Conservation (phyloP, 2,329 filamentous ascomycete species). For the Aureobasidium sp. region DNA sequence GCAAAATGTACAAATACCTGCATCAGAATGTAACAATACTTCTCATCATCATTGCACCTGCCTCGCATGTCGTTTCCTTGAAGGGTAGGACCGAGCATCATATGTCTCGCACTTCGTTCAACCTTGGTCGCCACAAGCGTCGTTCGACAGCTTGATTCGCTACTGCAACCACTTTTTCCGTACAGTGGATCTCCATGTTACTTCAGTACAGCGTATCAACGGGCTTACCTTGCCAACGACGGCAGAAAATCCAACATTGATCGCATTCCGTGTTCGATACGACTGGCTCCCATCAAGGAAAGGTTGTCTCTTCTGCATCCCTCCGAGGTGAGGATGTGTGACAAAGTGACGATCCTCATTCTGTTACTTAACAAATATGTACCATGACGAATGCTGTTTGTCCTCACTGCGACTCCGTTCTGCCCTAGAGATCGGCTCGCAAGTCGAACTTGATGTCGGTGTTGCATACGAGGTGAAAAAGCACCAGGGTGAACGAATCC, state of each 20-base stretch:
- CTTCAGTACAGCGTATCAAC: neutral
- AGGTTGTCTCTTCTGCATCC: neutral
- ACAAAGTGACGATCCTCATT: neutral
- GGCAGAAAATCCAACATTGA: neutral
- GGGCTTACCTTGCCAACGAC: neutral
- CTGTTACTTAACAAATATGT: constrained; percentile 10
- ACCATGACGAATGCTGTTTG: neutral
- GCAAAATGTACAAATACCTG: neutral
- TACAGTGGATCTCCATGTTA: no score
- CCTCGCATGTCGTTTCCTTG: neutral
- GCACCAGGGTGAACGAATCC: neutral
- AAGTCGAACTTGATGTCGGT: neutral
- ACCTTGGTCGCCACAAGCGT: neutral
- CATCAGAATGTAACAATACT: constrained; percentile 7
- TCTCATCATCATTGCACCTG: neutral
- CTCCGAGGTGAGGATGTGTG: neutral
- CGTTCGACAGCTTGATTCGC: neutral
- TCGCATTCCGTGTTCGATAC: neutral
- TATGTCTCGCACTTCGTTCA: neutral
- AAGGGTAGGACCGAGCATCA: neutral
- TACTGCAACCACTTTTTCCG: neutral
- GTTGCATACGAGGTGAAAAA: neutral
- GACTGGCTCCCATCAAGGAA: neutral
- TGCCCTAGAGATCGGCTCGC: neutral
- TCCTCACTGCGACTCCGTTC: neutral